A percentile compares a stretch with the other conserved stretches of the same genome.
Evolutionary conservation across 345 rosid species (phyloP).

Genomic region (Fremontodendron californicum): DNA sequence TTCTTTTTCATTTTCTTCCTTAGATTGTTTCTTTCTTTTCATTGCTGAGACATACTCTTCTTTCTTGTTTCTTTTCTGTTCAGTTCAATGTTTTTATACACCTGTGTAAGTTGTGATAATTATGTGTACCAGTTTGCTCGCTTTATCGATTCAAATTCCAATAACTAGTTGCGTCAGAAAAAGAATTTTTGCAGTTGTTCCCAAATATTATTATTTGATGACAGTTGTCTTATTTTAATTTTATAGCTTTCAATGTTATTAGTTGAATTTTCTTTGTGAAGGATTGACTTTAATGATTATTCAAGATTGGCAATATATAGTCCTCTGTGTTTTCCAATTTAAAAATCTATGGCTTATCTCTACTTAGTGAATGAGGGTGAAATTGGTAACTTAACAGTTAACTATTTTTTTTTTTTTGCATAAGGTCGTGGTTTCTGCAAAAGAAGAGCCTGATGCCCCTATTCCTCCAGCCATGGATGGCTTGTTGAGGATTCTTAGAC

Average conservation of each 20-base stretch:
- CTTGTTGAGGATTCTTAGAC: constrained; percentile 34
- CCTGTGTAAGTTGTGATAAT: background rate
- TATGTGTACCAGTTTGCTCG: background rate
- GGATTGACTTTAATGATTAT: background rate
- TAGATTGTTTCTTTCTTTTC: background rate
- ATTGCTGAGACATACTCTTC: background rate
- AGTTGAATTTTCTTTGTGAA: background rate
- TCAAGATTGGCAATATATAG: background rate
- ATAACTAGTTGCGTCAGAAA: background rate
- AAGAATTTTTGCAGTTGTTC: background rate
- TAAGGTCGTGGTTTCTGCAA: constrained; percentile 41
- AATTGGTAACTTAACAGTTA: background rate
- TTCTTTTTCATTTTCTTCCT: background rate
- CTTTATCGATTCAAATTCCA: background rate
- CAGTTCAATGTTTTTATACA: background rate
- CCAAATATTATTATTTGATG: background rate
- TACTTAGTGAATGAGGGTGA: background rate
- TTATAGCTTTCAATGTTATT: background rate
- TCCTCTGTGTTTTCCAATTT: background rate
- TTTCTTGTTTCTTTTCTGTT: background rate
- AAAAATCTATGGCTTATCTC: background rate
- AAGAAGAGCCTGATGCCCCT: constrained; percentile 38
- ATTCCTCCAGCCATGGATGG: constrained; percentile 45
- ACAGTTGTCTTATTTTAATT: background rate
- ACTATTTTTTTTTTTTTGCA: background rate